Percentiles rank a stretch among this genome's conserved stretches.
Conservation (phyloP, 139 green algal genomes). For the Volvox reticuliferus region DNA sequence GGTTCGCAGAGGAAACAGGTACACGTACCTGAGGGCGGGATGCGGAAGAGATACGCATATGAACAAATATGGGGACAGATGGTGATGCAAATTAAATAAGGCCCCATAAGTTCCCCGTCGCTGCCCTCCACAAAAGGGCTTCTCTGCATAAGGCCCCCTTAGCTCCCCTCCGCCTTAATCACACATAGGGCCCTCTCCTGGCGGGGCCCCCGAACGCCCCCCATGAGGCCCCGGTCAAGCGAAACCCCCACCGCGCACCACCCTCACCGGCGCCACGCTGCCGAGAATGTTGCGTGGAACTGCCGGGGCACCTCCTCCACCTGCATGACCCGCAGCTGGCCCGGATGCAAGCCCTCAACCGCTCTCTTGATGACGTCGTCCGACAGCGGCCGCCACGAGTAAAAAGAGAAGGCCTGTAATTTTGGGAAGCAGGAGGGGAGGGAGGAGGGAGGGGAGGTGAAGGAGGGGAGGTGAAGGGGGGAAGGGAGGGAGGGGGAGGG, state of each 20-base stretch:
- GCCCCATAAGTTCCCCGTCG: too few relatives aligned
- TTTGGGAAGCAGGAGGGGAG: too few relatives aligned
- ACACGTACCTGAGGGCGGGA: conserved; percentile 57
- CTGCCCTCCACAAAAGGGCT: too few relatives aligned
- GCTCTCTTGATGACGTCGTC: background rate
- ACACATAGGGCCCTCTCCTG: too few relatives aligned
- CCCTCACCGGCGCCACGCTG: conserved; percentile 48
- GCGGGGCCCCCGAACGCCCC: too few relatives aligned
- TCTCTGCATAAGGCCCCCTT: too few relatives aligned
- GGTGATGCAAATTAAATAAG: too few relatives aligned
- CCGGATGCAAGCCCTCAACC: background rate
- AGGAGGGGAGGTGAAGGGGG: background rate
- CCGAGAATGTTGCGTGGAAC: conserved; percentile 71
- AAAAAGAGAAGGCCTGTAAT: conserved; percentile 49
- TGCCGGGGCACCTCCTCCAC: conserved; percentile 17
- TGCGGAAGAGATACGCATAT: background rate
- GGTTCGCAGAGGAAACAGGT: conserved; percentile 60
- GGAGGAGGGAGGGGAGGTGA: too few relatives aligned
- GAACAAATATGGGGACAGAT: too few relatives aligned
- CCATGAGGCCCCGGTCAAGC: too few relatives aligned
- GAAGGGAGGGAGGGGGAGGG: background rate
- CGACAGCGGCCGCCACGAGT: conserved; percentile 31
- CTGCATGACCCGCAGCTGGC: background rate
- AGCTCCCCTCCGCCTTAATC: too few relatives aligned
- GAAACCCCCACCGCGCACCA: too few relatives aligned